Evolutionary conservation across 2,329 filamentous ascomycete species (phyloP), one percentile per base, ranked within the genome.

Genomic region (Pyrenophora tritici-repentis): DNA sequence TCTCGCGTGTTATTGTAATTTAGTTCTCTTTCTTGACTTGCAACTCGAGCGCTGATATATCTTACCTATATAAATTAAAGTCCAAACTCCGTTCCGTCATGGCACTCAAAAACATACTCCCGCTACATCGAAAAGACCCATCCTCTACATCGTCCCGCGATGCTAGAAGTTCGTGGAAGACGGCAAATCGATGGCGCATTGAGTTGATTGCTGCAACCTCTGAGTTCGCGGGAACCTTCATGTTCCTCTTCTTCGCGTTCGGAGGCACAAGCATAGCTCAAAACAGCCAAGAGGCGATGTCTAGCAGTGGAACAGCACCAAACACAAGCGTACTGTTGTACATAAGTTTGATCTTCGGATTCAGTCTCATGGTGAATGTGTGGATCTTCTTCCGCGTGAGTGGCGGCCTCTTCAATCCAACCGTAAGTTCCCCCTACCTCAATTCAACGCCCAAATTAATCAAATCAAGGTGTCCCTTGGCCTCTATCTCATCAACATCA

Each of bases 161-260:
- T 24, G 37, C 37, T 2, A 24, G 22, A 24, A 24, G 22, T 5
- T 24, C 22, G 6, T 24, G 22, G 22, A 24, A 24, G 22, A 24
- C 18, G 31, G 37, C 44, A 8, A 38, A 47, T 24, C 26, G 55
- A 59, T 72, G 66, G 67, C 63, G 67, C 12, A 73, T 72, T 18
- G 70, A 73, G 44, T 41, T 73, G 2, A 70, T 75, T 8, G 72
- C 73, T 2, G 61, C 64, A 3, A 41, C 65, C 2, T 69, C 72
- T 10, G 73, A 75, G 35, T 73, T 75, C 20, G 66, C 69, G 3
- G 73, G 73, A 3, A 75, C 73, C 1, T 73, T 73, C 48, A 67
- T 75, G 68, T 75, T 75, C 42, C 62, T 75, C 3, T 75, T 74
- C 64, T 73, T 75, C 34, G 72, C 73, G 0, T 75, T 71, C 47